Conservation (phyloP, 805 yeast genomes). For the Diddensiella caesifluorescens region DNA sequence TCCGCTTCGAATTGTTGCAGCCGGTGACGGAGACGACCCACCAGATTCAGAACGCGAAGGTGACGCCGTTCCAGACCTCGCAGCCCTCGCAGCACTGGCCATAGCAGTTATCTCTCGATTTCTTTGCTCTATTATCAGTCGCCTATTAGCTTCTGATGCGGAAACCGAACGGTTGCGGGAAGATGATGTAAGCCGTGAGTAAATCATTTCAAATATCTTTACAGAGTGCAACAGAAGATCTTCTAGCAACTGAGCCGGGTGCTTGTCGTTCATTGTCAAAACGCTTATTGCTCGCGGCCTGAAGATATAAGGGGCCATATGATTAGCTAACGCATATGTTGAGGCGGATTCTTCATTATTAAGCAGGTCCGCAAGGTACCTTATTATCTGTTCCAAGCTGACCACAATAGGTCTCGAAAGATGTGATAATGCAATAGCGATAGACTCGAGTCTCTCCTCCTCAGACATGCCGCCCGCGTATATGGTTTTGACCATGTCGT, state of each 20-base stretch:
- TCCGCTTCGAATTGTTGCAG: slow-evolving; percentile 3
- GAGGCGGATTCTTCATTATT: not conserved
- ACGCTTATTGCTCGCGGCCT: slow-evolving; percentile 31
- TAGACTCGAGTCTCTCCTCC: slow-evolving; percentile 9
- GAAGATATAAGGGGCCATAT: slow-evolving; percentile 25
- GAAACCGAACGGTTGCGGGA: slow-evolving; percentile 19
- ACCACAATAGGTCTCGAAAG: slow-evolving; percentile 21
- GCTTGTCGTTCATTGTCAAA: slow-evolving; percentile 26
- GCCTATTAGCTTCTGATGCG: slow-evolving; percentile 22
- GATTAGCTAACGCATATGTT: slow-evolving; percentile 14
- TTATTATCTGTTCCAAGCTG: slow-evolving; percentile 19
- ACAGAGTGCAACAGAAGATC: slow-evolving; percentile 24
- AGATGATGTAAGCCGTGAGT: slow-evolving; percentile 11
- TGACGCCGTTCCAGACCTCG: slow-evolving; percentile 7
- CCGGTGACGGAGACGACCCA: slow-evolving; percentile 2
- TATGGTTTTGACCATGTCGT: slow-evolving; percentile 57
- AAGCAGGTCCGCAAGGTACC: slow-evolving; percentile 14
- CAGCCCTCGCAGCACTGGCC: slow-evolving; percentile 6
- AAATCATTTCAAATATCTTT: slow-evolving; percentile 22
- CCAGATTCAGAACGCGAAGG: slow-evolving; percentile 5
- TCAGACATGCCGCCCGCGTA: slow-evolving; percentile 34
- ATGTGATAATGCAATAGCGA: slow-evolving; percentile 23
- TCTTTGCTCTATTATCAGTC: slow-evolving; percentile 23
- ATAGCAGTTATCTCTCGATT: slow-evolving; percentile 20
- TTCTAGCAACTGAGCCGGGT: slow-evolving; percentile 25